These are phyloP conservation scores for Collybiopsis luxurians DNA, from an alignment of 768 basidiomycete species.

Conservation along the genomic window DNA sequence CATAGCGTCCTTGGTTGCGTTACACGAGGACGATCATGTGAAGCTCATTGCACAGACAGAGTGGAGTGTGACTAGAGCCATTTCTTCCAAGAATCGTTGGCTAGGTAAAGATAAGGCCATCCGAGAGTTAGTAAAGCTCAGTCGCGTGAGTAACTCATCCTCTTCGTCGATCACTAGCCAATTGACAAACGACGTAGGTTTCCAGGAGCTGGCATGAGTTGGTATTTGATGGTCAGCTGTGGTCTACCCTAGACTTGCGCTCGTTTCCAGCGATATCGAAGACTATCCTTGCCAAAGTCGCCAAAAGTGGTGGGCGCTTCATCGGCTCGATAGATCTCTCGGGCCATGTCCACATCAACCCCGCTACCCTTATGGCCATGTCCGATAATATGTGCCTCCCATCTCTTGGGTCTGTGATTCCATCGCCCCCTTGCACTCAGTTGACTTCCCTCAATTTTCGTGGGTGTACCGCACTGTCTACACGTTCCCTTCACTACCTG, in stretches of 20 bases:
- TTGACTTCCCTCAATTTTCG: slow-evolving; percentile 69
- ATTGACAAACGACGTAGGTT: slow-evolving; percentile 43
- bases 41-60: slow-evolving; percentile 39
- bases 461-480: slow-evolving; percentile 67
- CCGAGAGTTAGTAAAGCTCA: slow-evolving; percentile 74
- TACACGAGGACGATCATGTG: slow-evolving; percentile 60
- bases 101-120: slow-evolving; percentile 72
- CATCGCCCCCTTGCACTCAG: slow-evolving; percentile 51
- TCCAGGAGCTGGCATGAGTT: slow-evolving; percentile 75
- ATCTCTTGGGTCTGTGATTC: slow-evolving; percentile 19
- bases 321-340: slow-evolving; percentile 57
- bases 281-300: slow-evolving; percentile 49
- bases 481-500: slow-evolving; percentile 66
- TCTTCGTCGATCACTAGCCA: not conserved
- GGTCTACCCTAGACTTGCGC: slow-evolving; percentile 62
- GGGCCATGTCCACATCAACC: slow-evolving; percentile 53
- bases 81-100: slow-evolving; percentile 65
- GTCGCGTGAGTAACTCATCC: slow-evolving; percentile 55
- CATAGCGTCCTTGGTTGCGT: slow-evolving; percentile 48
- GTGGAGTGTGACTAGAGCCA: slow-evolving; percentile 64
- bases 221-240: slow-evolving; percentile 85
- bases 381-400: slow-evolving; percentile 52
- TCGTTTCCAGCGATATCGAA: slow-evolving; percentile 58
- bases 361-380: slow-evolving; percentile 50
- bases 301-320: slow-evolving; percentile 60